Percentiles rank a stretch among this genome's conserved stretches.
phyloP scores from a whole-genome alignment of 345 rosid genomes.

The Theobroma cacao region DNA sequence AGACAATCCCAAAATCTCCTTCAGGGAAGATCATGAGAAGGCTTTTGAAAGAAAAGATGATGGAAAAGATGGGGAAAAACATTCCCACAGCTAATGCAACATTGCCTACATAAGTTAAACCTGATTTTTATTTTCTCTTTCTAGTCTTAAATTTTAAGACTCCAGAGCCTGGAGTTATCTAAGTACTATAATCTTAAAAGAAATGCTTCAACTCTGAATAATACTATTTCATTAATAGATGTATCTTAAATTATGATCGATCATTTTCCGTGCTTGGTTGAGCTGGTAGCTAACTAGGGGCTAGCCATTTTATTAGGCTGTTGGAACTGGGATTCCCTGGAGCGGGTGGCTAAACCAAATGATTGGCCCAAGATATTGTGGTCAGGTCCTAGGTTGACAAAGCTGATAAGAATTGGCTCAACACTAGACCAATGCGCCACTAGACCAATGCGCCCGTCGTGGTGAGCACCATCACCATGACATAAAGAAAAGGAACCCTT shows the following conservation, averaged over 20 bases:
- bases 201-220: not conserved
- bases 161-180: too few relatives aligned
- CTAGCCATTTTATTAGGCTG: not conserved
- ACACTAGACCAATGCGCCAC: not conserved
- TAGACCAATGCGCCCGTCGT: not conserved
- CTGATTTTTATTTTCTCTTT: not conserved
- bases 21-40: conserved; percentile 93
- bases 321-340: too few relatives aligned
- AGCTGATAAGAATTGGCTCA: not conserved
- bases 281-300: not conserved
- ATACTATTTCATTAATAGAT: too few relatives aligned
- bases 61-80: conserved; percentile 27
- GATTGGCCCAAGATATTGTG: not conserved
- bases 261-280: too few relatives aligned
- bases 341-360: not conserved
- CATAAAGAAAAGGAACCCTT: not conserved
- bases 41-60: conserved; percentile 56
- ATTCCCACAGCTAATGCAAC: not conserved
- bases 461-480: not conserved
- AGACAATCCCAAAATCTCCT: conserved; percentile 76
- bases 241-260: too few relatives aligned
- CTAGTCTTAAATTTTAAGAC: too few relatives aligned
- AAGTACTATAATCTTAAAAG: not conserved
- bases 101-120: not conserved
- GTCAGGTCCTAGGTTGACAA: not conserved